Conservation (phyloP, 1,284 basidiomycete genomes). For the Rhizoctonia solani region DNA sequence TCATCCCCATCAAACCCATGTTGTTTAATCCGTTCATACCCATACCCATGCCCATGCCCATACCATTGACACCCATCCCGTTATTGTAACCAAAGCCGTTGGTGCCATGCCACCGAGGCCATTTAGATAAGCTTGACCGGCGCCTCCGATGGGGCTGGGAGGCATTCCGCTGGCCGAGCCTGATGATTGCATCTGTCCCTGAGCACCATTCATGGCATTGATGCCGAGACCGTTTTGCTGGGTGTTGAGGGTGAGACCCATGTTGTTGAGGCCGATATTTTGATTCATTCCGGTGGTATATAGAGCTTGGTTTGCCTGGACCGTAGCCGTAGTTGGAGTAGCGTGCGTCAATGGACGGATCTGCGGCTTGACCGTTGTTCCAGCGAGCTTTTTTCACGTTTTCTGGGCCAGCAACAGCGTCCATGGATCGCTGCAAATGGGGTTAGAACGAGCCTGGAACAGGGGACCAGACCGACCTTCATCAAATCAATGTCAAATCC, state of each 20-base stretch:
- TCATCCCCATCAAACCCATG: constrained; percentile 41
- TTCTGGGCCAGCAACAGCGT: constrained; percentile 75
- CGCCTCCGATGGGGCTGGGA: constrained; percentile 25
- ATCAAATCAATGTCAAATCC: constrained; percentile 35
- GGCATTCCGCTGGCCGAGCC: constrained; percentile 24
- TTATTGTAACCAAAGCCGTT: constrained; percentile 39
- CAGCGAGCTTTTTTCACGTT: constrained; percentile 80
- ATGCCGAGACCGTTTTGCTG: constrained; percentile 59
- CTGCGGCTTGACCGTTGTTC: constrained; percentile 50
- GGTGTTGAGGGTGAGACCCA: constrained; percentile 34
- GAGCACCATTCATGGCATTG: constrained; percentile 46
- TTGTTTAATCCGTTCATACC: constrained; percentile 42
- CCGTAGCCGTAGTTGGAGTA: constrained; percentile 85
- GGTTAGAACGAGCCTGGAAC: background rate
- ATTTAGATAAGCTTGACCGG: constrained; percentile 29
- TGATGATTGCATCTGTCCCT: constrained; percentile 28
- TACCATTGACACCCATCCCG: constrained; percentile 29
- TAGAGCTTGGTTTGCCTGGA: constrained; percentile 45
- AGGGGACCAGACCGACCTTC: constrained; percentile 31
- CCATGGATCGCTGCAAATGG: constrained; percentile 57
- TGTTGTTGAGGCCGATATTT: constrained; percentile 30
- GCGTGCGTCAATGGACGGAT: constrained; percentile 54
- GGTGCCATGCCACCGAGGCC: constrained; percentile 40
- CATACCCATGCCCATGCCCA: constrained; percentile 40
- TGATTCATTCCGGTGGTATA: constrained; percentile 35